A percentile compares a stretch with the other conserved stretches of the same genome.
phyloP scores from a whole-genome alignment of 441 rosid species.

The Erysimum pusillum region DNA sequence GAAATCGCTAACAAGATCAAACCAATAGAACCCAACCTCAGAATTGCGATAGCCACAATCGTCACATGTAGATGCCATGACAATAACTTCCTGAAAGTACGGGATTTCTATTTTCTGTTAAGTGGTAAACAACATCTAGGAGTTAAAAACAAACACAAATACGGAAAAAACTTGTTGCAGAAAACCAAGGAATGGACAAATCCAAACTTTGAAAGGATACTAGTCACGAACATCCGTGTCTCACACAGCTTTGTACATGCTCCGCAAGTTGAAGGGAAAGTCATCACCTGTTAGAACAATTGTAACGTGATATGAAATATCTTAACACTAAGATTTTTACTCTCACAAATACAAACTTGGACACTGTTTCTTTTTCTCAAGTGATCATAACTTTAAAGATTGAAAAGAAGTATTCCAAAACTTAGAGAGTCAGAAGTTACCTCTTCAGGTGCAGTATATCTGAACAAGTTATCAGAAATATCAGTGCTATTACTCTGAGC shows the following conservation, averaged over 20 bases:
- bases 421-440: conserved; percentile 46
- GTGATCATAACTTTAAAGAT: not conserved
- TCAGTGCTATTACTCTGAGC: conserved; percentile 88
- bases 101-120: conserved; percentile 80
- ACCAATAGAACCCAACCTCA: conserved; percentile 66
- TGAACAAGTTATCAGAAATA: conserved; percentile 78
- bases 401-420: conserved; percentile 11
- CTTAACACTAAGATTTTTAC: not conserved
- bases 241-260: conserved; percentile 71
- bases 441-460: conserved; percentile 93
- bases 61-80: conserved; percentile 97
- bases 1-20: not conserved
- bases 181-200: not conserved
- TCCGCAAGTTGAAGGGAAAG: conserved; percentile 97
- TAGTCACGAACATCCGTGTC: conserved; percentile 95
- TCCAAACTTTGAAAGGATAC: conserved; percentile 70
- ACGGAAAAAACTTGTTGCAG: not conserved
- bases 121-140: conserved; percentile 52
- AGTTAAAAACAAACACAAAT: conserved; percentile 31
- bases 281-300: conserved; percentile 76
- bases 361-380: not conserved
- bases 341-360: not conserved
- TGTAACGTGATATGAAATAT: conserved; percentile 20
- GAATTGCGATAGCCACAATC: conserved; percentile 94
- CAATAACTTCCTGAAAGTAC: conserved; percentile 96